phyloP scores from a whole-genome alignment of 495 filamentous ascomycete species.

The Saxophila tyrrhenica region DNA sequence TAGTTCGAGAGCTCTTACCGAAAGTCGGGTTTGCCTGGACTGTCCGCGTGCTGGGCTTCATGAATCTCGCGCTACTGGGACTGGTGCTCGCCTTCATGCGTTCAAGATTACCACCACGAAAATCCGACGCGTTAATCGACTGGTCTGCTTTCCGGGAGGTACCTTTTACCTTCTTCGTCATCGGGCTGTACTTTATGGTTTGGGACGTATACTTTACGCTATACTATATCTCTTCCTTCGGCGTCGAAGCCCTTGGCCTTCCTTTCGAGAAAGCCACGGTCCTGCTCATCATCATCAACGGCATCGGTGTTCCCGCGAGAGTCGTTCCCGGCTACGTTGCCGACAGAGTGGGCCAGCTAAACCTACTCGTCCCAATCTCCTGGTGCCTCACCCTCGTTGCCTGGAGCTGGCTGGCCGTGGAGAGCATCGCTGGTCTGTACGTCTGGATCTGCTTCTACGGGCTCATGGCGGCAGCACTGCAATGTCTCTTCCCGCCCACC shows the following conservation, averaged over 20 bases:
- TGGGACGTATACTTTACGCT: constrained; percentile 31
- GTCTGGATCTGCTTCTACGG: constrained; percentile 27
- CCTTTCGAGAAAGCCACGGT: constrained; percentile 21
- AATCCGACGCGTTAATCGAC: constrained; percentile 31
- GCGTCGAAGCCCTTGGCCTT: constrained; percentile 20
- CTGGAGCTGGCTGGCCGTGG: constrained; percentile 28
- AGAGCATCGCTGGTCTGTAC: constrained; percentile 17
- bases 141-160: constrained; percentile 31
- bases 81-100: constrained; percentile 18
- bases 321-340: constrained; percentile 27
- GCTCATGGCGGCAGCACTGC: constrained; percentile 22
- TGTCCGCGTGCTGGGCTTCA: constrained; percentile 31
- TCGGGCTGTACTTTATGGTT: constrained; percentile 28
- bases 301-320: constrained; percentile 26
- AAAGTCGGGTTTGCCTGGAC: constrained; percentile 33
- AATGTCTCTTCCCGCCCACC: constrained; percentile 27
- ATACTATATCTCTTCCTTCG: constrained; percentile 29
- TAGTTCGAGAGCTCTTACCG: constrained; percentile 61
- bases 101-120: constrained; percentile 30
- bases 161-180: constrained; percentile 25
- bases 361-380: constrained; percentile 26
- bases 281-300: constrained; percentile 30
- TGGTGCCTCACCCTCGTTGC: constrained; percentile 19
- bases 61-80: constrained; percentile 22
- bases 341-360: constrained; percentile 27